Percentiles rank a stretch among this genome's conserved stretches.
phyloP scores from a whole-genome alignment of 305 asterid species.

The Solanum hybrid region DNA sequence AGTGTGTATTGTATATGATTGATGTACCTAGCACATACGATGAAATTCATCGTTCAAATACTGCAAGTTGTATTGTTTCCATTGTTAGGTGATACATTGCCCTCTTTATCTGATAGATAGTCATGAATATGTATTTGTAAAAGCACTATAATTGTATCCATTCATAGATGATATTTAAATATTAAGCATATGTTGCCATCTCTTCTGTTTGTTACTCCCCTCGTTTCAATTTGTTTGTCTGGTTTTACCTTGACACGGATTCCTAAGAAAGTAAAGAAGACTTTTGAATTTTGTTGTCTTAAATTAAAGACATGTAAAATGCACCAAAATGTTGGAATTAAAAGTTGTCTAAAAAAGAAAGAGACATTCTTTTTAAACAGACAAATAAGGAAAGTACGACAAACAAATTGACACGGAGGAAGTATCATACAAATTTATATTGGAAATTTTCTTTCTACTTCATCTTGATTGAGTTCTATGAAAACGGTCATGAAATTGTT shows the following conservation, averaged over 20 bases:
- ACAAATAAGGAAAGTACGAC: neutral
- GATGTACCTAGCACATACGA: conserved; percentile 20
- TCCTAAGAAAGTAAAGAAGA: neutral
- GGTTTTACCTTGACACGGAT: neutral
- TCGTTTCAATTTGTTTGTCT: neutral
- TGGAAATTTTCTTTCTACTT: neutral
- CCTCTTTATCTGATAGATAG: neutral
- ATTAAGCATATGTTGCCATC: neutral
- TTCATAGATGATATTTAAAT: neutral
- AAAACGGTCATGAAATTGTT: neutral
- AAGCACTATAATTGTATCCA: neutral
- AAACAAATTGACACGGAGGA: neutral
- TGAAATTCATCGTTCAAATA: conserved; percentile 9
- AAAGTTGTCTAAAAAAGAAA: neutral
- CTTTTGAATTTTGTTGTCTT: neutral
- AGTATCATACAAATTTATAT: neutral
- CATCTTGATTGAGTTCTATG: neutral
- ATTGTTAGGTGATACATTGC: neutral
- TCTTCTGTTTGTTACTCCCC: neutral
- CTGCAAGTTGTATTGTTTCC: neutral
- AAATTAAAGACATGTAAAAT: too few relatives aligned
- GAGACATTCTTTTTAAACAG: too few relatives aligned
- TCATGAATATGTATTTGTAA: neutral
- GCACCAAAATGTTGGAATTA: neutral
- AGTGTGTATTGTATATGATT: conserved; percentile 24